Evolutionary conservation across 1,284 basidiomycete genomes (phyloP), one percentile per base, ranked within the genome.

Genomic region (Sporisorium graminicola): DNA sequence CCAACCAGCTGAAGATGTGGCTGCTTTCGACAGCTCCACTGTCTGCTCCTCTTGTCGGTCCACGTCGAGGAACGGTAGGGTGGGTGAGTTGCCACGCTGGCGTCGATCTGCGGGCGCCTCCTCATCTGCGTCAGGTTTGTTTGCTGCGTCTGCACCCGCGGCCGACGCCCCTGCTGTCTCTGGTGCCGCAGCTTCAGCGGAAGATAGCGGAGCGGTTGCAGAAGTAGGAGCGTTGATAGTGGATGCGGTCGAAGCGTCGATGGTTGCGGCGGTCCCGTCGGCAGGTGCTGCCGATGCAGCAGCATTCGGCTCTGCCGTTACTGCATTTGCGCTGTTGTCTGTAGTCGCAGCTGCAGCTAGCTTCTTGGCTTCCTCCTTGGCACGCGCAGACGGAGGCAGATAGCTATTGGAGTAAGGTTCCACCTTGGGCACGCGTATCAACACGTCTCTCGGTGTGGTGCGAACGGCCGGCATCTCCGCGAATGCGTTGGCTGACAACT

Each of bases 1-100:
- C 80, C 80, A 82, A 10, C 78, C 77, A 9, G 80, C 80, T 2
- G 80, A 65, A 4, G 77, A 79, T 2, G 79, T 79, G 29, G 69
- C 71, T 10, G 69, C 77, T 61, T 75, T 78, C 20, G 69, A 68
- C 27, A 73, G 66, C 16, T 66, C 58, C 0, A 74, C 63, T 9
- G 70, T 69, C 40, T 69, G 59, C 2, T 52, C 58, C 42, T 70
- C 75, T 8, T 61, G 40, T 35, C 70, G 50, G 5, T 70, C 64
- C 9, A 56, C 31, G 8, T 55, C 51, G 8, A 77, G 49, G 42
- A 77, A 69, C 2, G 69, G 58, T 4, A 76, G 22, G 7, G 53
- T 76, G 46, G 74, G 68, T 9, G 74, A 68, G 44, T 76, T 76
- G 44, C 56, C 74, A 14, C 67, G 55, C 46, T 71, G 58, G 7